Conservation (phyloP, 2,329 filamentous ascomycete species). For the Cladosporium phlei region DNA sequence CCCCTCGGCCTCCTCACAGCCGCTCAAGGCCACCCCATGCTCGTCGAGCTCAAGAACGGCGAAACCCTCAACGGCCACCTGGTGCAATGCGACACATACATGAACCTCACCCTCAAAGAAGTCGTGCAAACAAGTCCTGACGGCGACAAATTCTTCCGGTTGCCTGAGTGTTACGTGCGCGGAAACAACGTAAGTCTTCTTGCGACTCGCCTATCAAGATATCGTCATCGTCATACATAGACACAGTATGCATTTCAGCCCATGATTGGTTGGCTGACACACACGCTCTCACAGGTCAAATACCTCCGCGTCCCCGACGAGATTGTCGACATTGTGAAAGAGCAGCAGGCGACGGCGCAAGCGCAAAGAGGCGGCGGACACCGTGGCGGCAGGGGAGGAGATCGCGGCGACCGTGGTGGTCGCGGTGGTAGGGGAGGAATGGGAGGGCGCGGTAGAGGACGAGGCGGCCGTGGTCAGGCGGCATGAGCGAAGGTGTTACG, state of each 20-base stretch:
- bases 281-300: constrained; percentile 71
- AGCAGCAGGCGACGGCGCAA: constrained; percentile 67
- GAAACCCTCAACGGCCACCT: constrained; percentile 96
- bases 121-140: constrained; percentile 95
- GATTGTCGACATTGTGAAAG: constrained; percentile 89
- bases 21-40: constrained; percentile 95
- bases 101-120: constrained; percentile 96
- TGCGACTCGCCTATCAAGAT: too few species aligned
- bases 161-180: constrained; percentile 93
- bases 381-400: constrained; percentile 20
- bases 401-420: constrained; percentile 24
- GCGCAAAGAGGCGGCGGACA: constrained; percentile 49
- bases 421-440: constrained; percentile 25
- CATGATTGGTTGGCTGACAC: too few species aligned
- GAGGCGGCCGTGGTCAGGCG: constrained; percentile 4
- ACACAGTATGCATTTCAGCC: too few species aligned
- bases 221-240: too few species aligned
- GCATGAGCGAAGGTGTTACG: background rate
- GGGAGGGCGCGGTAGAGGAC: constrained; percentile 17
- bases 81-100: constrained; percentile 97
- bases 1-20: constrained; percentile 81
- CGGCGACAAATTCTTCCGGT: constrained; percentile 85
- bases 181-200: constrained; percentile 93
- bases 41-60: constrained; percentile 94
- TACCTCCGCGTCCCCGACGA: constrained; percentile 95